phyloP scores from a whole-genome alignment of 2,329 filamentous ascomycete species.

The Colletotrichum theobromicola region DNA sequence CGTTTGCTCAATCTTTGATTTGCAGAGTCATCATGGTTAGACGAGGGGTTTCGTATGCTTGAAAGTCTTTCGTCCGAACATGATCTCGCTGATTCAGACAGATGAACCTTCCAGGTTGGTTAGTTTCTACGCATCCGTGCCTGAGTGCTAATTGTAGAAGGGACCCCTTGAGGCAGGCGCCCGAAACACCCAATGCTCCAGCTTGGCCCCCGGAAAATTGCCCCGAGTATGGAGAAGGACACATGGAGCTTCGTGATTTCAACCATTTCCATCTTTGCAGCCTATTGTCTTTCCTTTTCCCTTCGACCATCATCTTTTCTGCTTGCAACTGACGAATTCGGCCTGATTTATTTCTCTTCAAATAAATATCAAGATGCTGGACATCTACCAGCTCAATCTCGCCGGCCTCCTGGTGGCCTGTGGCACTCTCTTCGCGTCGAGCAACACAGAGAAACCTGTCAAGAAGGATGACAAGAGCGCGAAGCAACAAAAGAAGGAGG shows the following conservation, averaged over 20 bases:
- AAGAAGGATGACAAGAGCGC: neutral
- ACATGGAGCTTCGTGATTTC: neutral
- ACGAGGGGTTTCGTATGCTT: neutral
- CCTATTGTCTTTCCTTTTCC: neutral
- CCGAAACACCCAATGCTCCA: constrained; percentile 21
- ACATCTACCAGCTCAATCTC: constrained; percentile 40
- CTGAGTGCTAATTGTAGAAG: neutral
- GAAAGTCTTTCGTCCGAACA: neutral
- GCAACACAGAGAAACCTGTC: constrained; percentile 2
- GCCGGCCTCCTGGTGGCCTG: constrained; percentile 36
- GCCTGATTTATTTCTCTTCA: neutral
- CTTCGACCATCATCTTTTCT: neutral
- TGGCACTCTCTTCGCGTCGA: constrained; percentile 25
- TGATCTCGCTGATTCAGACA: neutral
- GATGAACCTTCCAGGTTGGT: neutral
- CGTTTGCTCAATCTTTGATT: neutral
- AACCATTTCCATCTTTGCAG: too few species aligned
- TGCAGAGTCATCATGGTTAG: neutral
- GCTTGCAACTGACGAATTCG: neutral
- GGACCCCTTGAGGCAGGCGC: neutral
- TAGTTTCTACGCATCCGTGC: neutral
- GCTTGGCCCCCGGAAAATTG: constrained; percentile 6
- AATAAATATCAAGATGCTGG: constrained; percentile 23
- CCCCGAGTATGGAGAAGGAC: constrained; percentile 12
- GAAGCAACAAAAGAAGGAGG: neutral